A percentile compares a stretch with the other conserved stretches of the same genome.
Conservation (phyloP, 2,329 filamentous ascomycete genomes). For the Penicillium glabrum region DNA sequence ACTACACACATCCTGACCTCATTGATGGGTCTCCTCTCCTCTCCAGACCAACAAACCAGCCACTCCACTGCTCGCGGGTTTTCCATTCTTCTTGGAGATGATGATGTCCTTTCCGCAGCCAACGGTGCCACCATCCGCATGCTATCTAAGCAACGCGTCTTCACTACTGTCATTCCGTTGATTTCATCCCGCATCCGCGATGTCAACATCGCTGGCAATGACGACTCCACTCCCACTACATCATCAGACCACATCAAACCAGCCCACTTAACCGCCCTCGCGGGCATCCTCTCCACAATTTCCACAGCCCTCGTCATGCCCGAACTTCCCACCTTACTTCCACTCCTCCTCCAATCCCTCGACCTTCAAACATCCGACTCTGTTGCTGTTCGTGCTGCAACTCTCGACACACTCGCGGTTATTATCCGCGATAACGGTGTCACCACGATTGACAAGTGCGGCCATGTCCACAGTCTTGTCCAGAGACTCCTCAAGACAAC, state of each 20-base stretch:
- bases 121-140: constrained; percentile 64
- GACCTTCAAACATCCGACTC: constrained; percentile 52
- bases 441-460: constrained; percentile 50
- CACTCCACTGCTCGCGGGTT: constrained; percentile 58
- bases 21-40: constrained; percentile 47
- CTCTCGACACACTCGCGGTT: constrained; percentile 58
- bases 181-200: constrained; percentile 55
- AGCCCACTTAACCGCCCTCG: constrained; percentile 63
- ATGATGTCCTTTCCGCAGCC: constrained; percentile 59
- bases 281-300: constrained; percentile 60
- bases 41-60: constrained; percentile 49
- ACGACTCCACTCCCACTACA: constrained; percentile 27
- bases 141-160: constrained; percentile 64
- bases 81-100: constrained; percentile 57
- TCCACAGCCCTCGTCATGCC: constrained; percentile 61
- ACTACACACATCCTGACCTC: constrained; percentile 53
- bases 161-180: constrained; percentile 58
- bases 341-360: constrained; percentile 63
- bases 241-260: constrained; percentile 48
- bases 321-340: constrained; percentile 57
- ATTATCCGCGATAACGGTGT: constrained; percentile 59
- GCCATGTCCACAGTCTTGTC: constrained; percentile 59
- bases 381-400: constrained; percentile 58
- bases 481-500: constrained; percentile 54
- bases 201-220: constrained; percentile 34